A percentile compares a stretch with the other conserved stretches of the same genome.
Evolutionary conservation across 2,329 filamentous ascomycete species (phyloP).

Genomic region (Xylariaceae sp.): DNA sequence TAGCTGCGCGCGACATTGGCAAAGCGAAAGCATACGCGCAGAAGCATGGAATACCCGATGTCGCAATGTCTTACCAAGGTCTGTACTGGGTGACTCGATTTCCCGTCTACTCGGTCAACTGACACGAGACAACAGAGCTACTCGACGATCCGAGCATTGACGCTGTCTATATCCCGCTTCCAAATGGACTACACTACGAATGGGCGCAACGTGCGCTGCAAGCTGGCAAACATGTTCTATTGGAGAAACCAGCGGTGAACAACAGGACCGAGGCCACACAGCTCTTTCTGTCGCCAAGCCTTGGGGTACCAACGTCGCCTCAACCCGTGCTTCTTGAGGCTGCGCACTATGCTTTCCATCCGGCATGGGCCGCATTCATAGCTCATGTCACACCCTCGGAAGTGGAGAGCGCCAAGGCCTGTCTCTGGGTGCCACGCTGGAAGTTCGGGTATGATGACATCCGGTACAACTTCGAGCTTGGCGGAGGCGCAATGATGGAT

Average conservation of each 20-base stretch:
- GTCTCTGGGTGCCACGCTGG: slow-evolving; percentile 29
- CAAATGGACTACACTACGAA: slow-evolving; percentile 39
- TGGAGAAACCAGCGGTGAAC: slow-evolving; percentile 50
- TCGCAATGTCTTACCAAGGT: slow-evolving; percentile 48
- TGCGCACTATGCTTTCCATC: slow-evolving; percentile 49
- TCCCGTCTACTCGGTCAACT: not conserved
- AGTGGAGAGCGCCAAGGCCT: slow-evolving; percentile 33
- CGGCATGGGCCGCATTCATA: slow-evolving; percentile 42
- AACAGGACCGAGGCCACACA: slow-evolving; percentile 42
- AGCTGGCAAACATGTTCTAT: slow-evolving; percentile 51
- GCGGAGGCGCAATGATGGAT: slow-evolving; percentile 39
- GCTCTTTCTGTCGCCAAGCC: slow-evolving; percentile 39
- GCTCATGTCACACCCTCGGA: slow-evolving; percentile 34
- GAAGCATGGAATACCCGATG: slow-evolving; percentile 47
- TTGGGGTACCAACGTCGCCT: slow-evolving; percentile 28
- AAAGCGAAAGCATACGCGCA: slow-evolving; percentile 48
- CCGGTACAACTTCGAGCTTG: slow-evolving; percentile 39
- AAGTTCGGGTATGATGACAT: slow-evolving; percentile 38
- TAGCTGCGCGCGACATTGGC: slow-evolving; percentile 47
- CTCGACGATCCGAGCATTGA: slow-evolving; percentile 42
- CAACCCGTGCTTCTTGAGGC: slow-evolving; percentile 49
- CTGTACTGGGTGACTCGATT: not conserved
- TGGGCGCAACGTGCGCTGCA: slow-evolving; percentile 46
- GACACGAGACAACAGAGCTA: slow-evolving; percentile 24
- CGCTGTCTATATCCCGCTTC: slow-evolving; percentile 49